Base-by-base conservation (phyloP, 2,329 filamentous ascomycete genomes). In the Colletotrichum zoysiae region DNA sequence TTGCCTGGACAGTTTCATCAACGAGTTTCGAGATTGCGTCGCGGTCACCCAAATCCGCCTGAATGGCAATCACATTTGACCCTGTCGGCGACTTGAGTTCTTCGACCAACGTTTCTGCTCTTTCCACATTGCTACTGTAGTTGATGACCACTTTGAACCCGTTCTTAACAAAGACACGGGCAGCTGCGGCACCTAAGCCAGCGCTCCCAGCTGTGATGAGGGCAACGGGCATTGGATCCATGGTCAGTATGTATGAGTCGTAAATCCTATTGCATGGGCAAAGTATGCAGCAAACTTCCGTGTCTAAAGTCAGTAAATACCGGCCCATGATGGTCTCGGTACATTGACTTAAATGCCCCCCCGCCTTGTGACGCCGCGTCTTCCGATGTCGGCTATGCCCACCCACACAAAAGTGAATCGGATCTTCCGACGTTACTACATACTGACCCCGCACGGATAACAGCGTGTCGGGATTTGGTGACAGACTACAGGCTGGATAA, bases 81-180 rank as follows among this genome's bases (percentile, higher is more conserved):
- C 30, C 51, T 35, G 30, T 0, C 18, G 8, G n/a, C 30, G 4
- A n/a, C 66, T 85, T 77, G 12, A 91, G 81, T 56, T 86, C 85
- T 23, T 82, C 77, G 5, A 86, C 83, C 7, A 92, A 81, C n/a
- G 83, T 81, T 64, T 87, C 81, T 9, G 91, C 91, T 2, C 86
- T 83, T 11, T 84, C 84, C 58, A 83, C 79, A 75, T 84, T 88
- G 59, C 86, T 86, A 77, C 86, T 83, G 78, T 92, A 93, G 79
- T 93, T 93, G 78, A 93, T 87, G 11, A 88, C 88, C 20, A 93
- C 79, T 73, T 91, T 90, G 75, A 85, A 86, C 46, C 90, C 89
- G 76, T 90, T 83, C 6, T 84, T 81, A 3, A 90, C 90, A 76
- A 92, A 91, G 48, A 87, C 87, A 60, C 86, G 84, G 51, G 85